phyloP scores from a whole-genome alignment of 2,329 filamentous ascomycete species.

The Sclerotinia spermophila region DNA sequence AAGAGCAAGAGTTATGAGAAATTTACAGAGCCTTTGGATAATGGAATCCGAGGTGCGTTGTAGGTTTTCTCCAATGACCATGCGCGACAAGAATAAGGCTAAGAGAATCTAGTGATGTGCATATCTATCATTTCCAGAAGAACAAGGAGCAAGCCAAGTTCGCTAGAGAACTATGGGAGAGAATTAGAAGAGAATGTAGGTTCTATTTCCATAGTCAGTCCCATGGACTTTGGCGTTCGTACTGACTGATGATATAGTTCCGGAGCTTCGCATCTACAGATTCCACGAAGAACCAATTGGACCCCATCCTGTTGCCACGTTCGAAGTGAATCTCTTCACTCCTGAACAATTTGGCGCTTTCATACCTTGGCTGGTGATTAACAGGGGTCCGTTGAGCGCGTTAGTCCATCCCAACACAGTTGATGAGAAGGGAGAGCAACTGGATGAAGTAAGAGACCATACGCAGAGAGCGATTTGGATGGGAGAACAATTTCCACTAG shows the following conservation, averaged over 20 bases:
- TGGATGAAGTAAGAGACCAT: conserved; percentile 35
- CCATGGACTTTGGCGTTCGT: not conserved
- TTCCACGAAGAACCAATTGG: conserved; percentile 76
- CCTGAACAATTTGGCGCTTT: conserved; percentile 88
- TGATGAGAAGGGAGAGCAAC: conserved; percentile 44
- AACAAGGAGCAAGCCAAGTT: conserved; percentile 61
- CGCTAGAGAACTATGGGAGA: conserved; percentile 69
- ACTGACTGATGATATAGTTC: conserved; percentile 50
- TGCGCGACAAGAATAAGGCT: not conserved
- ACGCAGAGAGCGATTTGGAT: conserved; percentile 71
- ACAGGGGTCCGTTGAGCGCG: conserved; percentile 74
- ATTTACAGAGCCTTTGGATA: conserved; percentile 67
- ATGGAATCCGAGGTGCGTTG: conserved; percentile 68
- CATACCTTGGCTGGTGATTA: conserved; percentile 77
- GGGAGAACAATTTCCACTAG: conserved; percentile 62
- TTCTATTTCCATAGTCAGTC: conserved; percentile 5
- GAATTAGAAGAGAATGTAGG: conserved; percentile 76
- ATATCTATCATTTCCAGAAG: conserved; percentile 75
- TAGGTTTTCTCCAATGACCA: conserved; percentile 38
- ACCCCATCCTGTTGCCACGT: conserved; percentile 82
- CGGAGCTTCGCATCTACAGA: conserved; percentile 76
- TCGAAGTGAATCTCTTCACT: conserved; percentile 85
- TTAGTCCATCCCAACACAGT: conserved; percentile 80
- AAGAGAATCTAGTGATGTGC: conserved; percentile 57
- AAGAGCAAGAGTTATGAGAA: conserved; percentile 65